phyloP scores from a whole-genome alignment of 306 rosid genomes.

The Gynostemma pentaphyllum region DNA sequence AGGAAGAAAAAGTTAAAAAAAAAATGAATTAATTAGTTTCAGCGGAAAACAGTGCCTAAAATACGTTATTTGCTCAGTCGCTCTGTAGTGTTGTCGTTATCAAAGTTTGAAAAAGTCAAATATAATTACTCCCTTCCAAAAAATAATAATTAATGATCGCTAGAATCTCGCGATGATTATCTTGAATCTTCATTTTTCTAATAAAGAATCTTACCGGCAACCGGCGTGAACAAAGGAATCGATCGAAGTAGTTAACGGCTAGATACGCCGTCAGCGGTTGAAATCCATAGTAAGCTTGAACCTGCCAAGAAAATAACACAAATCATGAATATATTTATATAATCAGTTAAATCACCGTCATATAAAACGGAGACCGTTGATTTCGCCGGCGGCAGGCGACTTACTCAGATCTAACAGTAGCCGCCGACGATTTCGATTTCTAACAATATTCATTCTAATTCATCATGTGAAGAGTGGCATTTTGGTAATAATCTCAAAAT shows the following conservation, averaged over 20 bases:
- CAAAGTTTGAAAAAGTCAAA: slow-evolving; percentile 12
- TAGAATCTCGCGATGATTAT: not conserved
- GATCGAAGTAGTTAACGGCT: slow-evolving; percentile 89
- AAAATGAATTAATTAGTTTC: not conserved
- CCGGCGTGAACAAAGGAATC: slow-evolving; percentile 59
- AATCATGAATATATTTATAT: too few species aligned
- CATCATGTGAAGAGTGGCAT: slow-evolving; percentile 16
- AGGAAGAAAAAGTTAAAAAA: too few species aligned
- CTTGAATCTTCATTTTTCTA: slow-evolving; percentile 1
- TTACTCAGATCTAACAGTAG: slow-evolving; percentile 15
- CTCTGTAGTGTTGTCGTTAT: slow-evolving; percentile 18
- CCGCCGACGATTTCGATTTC: not conserved
- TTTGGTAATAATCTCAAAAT: slow-evolving; percentile 21
- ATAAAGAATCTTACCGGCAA: slow-evolving; percentile 59
- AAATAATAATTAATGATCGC: not conserved
- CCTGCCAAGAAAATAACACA: too few species aligned
- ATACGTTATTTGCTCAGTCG: not conserved
- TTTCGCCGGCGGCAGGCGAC: slow-evolving; percentile 6
- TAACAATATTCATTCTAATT: not conserved
- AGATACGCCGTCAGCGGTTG: slow-evolving; percentile 94
- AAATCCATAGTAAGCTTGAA: slow-evolving; percentile 53
- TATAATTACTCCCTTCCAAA: slow-evolving; percentile 1
- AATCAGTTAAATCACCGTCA: too few species aligned
- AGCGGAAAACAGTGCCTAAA: not conserved
- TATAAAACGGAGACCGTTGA: too few species aligned